Evolutionary conservation across 2,329 filamentous ascomycete genomes (phyloP).

Genomic region (Boeremia lycopersici): DNA sequence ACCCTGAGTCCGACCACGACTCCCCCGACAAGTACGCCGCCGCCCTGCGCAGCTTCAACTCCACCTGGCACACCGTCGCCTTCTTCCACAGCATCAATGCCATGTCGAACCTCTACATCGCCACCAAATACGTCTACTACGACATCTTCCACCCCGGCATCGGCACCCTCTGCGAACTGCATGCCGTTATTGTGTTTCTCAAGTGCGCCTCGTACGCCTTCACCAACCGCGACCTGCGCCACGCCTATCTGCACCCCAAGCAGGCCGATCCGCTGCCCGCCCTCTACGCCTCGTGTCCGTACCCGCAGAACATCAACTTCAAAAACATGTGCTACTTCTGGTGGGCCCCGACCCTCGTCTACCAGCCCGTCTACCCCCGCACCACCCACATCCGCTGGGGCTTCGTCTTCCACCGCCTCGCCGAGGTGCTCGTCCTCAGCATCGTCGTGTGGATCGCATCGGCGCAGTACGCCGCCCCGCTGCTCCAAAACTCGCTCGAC

Average conservation of each 20-base stretch:
- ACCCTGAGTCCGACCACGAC: slow-evolving; percentile 54
- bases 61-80: slow-evolving; percentile 80
- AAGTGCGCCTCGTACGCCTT: slow-evolving; percentile 96
- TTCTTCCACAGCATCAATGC: slow-evolving; percentile 84
- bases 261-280: slow-evolving; percentile 75
- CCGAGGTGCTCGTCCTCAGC: slow-evolving; percentile 76
- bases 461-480: slow-evolving; percentile 90
- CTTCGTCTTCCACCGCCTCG: slow-evolving; percentile 83
- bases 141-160: slow-evolving; percentile 92
- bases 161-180: slow-evolving; percentile 86
- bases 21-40: slow-evolving; percentile 64
- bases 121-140: slow-evolving; percentile 86
- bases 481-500: slow-evolving; percentile 86
- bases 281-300: slow-evolving; percentile 82
- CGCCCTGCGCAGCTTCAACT: slow-evolving; percentile 67
- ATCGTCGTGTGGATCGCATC: slow-evolving; percentile 95
- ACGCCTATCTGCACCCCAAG: slow-evolving; percentile 82
- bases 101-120: slow-evolving; percentile 77
- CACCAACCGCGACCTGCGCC: slow-evolving; percentile 92
- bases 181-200: slow-evolving; percentile 93
- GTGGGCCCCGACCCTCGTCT: slow-evolving; percentile 95
- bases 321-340: slow-evolving; percentile 92
- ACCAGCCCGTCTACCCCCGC: slow-evolving; percentile 94
- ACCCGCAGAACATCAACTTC: slow-evolving; percentile 89
- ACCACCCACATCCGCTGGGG: slow-evolving; percentile 81